Base-by-base conservation (phyloP, 2,329 filamentous ascomycete species). In the Ilyonectria destructans region DNA sequence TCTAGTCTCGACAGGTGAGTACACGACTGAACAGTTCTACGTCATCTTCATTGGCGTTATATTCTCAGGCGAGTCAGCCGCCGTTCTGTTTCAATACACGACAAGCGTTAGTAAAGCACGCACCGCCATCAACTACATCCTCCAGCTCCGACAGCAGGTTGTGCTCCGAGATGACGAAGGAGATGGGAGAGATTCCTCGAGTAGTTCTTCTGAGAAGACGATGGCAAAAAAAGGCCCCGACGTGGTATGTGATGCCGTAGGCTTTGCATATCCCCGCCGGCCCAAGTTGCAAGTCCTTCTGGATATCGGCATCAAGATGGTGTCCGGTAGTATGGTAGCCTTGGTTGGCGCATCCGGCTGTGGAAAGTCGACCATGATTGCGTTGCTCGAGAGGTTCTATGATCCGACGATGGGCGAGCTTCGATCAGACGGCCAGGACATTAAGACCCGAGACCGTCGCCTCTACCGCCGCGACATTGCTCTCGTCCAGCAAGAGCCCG, bases 331-430 rank as follows among this genome's bases (percentile, higher is more conserved):
- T 69, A 88, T 86, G 72, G 79, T 87, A 2, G 88, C 87, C 3
- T 82, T 90, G 8, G 88, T 90, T 0, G 88, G 88, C 5, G 82
- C 87, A 1, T 89, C 86, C 0, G 88, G 88, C 7, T 89, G 87
- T 69, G 88, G 88, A 1, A 91, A 91, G 72, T 89, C 87, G 1
- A 90, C 89, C 3, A 87, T 89, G 62, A 83, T 92, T 58, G 84
- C 85, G 7, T 78, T 87, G 12, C 77, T 87, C 0, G 80, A 87
- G 71, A 80, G 85, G 13, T 85, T 85, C 69, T 83, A 84, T 68
- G 80, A 82, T 13, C 80, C 80, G 0, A 78, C 69, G 0, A 71
- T 73, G 0, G 81, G 82, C 12, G 51, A 59, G 13, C 68, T 83
- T 15, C 63, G 65, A 6, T 71, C 74, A 43, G 77, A 82, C 19